Base-by-base conservation (phyloP, 805 yeast species). In the Barnettozyma populi region DNA sequence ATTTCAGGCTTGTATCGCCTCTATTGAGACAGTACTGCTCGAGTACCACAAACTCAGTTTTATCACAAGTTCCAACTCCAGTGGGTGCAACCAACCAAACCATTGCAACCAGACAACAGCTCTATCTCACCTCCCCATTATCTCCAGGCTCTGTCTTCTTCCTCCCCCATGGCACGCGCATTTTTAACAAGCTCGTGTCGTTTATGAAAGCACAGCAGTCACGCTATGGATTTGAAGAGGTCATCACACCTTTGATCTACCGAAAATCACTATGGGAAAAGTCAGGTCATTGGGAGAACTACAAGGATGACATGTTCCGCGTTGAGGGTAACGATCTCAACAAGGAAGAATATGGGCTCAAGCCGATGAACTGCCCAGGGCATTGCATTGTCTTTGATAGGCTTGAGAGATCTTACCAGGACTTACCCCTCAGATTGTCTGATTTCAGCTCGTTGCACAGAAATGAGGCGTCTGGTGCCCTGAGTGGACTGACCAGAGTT, bases 311-410 rank as follows among this genome's bases (percentile, higher is more conserved):
- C 65, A 92, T 92, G 99, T 92, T 90, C 63, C 76, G 79, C 57
- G 96, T 90, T 2, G 83, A 78, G 48, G 86, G 90, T 2, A 73
- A 60, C 29, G 65, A 70, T 37, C 50, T 63, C 6, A 66, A 57
- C 13, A 68, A 70, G 36, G 78, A 75, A 41, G 73, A 68, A 14
- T 92, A 84, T 63, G 95, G 96, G 0, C 70, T 92, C 37, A 94
- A 94, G 60, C 99, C 99, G 8, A 85, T 89, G 96, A 88, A 88
- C 66, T 89, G 96, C 61, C 96, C 96, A 0, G 96, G 97, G 0
- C 99, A 94, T 63, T 94, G 99, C 63, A 60, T 94, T 39, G 76
- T 94, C 19, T 94, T 80, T 66, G 77, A 80, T 41, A 75, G 82
- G 55, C 81, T 81, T 52, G 89, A 86, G 43, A 77, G 92, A 52